Base-by-base conservation (phyloP, 176 grass and related monocot species). In the Poa pratensis region DNA sequence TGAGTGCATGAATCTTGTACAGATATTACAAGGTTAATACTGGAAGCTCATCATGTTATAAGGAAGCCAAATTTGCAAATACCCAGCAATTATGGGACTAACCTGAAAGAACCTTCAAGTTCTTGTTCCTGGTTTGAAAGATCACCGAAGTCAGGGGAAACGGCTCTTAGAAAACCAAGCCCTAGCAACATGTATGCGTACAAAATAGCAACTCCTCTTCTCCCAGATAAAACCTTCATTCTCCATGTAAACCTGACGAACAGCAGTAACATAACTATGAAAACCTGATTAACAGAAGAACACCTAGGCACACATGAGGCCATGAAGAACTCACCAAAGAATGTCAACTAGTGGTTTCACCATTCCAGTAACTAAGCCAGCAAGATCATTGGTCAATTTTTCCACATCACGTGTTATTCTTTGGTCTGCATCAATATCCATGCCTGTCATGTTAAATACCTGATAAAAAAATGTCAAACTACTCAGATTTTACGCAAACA, bases 271-370 rank as follows among this genome's bases (percentile, higher is more conserved):
- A 77, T 82, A 51, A 82, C 26, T 81, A 75, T 76, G 28, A 54
- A 80, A 87, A 69, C 49, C 45, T 69, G 54, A 59, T 26, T 68
- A 76, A 59, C 15, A 62, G 83, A 79, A 45, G 43, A 82, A 84
- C 8, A 53, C n/a, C 58, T 22, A 18, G 24, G 15, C 16, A 87
- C 53, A 58, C n/a, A 51, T 8, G 3, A 81, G 40, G 66, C 18
- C 49, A 83, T 18, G n/a, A 69, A 55, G 64, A 73, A 75, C 86
- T 81, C 77, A 98, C 96, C 93, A 98, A 84, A 98, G 74, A 87
- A 98, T 98, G 79, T 98, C 96, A 86, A 98, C 93, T 64, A 90
- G 84, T 80, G 96, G 96, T 80, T 98, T 98, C 74, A 98, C 93
- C 91, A 98, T 94, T 71, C 96, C 93, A 79, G 96, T 98, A 51